Base-by-base conservation (phyloP, 768 basidiomycete genomes). In the Collybia mongolica region DNA sequence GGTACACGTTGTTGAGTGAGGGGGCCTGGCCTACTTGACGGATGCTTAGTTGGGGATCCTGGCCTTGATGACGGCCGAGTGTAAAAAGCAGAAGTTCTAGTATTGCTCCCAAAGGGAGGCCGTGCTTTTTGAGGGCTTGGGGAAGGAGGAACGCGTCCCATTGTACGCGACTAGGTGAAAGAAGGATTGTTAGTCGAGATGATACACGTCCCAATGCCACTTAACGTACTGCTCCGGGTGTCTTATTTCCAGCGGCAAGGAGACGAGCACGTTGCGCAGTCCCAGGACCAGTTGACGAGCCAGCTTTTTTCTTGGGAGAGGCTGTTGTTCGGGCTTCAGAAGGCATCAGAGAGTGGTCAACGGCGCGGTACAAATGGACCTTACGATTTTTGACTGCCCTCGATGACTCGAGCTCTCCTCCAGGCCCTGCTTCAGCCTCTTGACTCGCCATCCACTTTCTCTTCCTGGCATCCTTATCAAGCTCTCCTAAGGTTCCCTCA, bases 381-480 rank as follows among this genome's bases (percentile, higher is more conserved):
- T 42, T 57, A 88, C 88, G 84, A 60, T 70, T 82, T 72, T 89
- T 90, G 32, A 70, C 32, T 0, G 77, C 76, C 57, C 82, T 78
- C 38, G 76, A 53, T 12, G 37, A 20, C 35, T 57, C 55, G 37
- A 40, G 44, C 39, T 54, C 63, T 60, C 69, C 53, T 23, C 64
- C 72, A 28, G 69, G 69, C 42, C 73, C 73, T 24, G 65, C 64
- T 22, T 76, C 77, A 8, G 66, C 72, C 42, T 83, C 80, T 59
- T 86, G 84, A 44, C 80, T 77, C 15, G 80, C 84, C 3, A 83
- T 78, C 86, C 86, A 88, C 64, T 90, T 90, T 56, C 90, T 71
- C 65, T 91, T 92, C 52, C 85, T 75, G 49, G 83, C 82, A 47
- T 74, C 81, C 56, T 79, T 76, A 55, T 89, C 85, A 46, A 88